Evolutionary conservation across 495 filamentous ascomycete species (phyloP), one percentile per base, ranked within the genome.

Genomic region (Neurospora pannonica): DNA sequence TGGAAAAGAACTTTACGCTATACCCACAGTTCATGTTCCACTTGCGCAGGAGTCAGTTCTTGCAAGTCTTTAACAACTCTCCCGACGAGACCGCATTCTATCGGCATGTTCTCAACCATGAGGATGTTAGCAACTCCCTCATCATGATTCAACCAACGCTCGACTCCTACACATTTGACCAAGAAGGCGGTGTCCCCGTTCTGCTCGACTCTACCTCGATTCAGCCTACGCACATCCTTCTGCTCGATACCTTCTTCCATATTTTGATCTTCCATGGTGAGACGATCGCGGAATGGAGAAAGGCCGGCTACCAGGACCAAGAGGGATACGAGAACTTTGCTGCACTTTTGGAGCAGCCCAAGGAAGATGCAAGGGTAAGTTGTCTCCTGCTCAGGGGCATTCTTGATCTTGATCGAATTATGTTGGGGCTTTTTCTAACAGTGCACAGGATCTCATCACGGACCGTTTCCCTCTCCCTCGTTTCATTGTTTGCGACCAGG

Each of bases 1-100:
- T 99, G 75, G 97, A 99, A 81, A 98, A 98, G 90, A 98, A 99
- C 85, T 98, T 99, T 80, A 97, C 96, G 0, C 88, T 99, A 24
- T 99, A 99, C 78, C 97, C 97, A 39, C 97, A 99, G 83, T 99
- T 99, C 85, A 98, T 99, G 97, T 99, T 98, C 87, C 97, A 99
- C 81, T 87, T 99, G 74, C 92, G 97, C 71, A 90, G 97, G 80
- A 97, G 93, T 79, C 97, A 99, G 83, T 99, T 99, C 85, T 85
- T 99, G 78, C 97, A 99, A 80, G 95, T 99, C 70, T 99, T 99
- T 87, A 99, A 99, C 86, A 98, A 98, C 83, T 98, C 95, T 0
- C 97, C 97, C 15, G 97, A 99, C 78, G 97, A 99, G 84, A 99
- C 97, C 21, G 97, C 97, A 21, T 99, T 98, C 84, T 98, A 98